Evolutionary conservation across 2,329 filamentous ascomycete genomes (phyloP).

Genomic region (Fusarium guadeloupense): DNA sequence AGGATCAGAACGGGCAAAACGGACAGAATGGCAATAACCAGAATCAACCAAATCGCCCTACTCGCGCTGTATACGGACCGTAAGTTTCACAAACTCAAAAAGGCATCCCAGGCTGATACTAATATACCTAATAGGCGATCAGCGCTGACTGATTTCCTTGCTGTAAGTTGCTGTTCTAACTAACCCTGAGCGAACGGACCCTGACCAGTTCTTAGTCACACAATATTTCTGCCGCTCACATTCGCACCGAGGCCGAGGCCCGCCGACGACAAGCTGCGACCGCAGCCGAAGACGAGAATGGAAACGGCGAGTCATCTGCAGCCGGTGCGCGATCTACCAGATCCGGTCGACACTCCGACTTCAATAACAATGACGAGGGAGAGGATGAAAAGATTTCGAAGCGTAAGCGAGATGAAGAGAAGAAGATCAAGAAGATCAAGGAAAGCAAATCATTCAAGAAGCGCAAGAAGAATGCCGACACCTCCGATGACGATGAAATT

Average conservation of each 20-base stretch:
- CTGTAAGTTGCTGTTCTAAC: conserved; percentile 49
- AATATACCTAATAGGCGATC: conserved; percentile 53
- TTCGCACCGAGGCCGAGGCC: conserved; percentile 59
- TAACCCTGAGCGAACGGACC: neutral
- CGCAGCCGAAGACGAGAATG: conserved; percentile 32
- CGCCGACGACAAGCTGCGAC: conserved; percentile 54
- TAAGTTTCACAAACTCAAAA: conserved; percentile 37
- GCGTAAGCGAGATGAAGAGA: conserved; percentile 57
- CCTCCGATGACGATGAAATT: conserved; percentile 59
- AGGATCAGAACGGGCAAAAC: conserved; percentile 8
- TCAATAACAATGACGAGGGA: conserved; percentile 30
- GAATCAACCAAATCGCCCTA: conserved; percentile 31
- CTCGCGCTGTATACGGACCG: conserved; percentile 52
- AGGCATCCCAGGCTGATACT: neutral
- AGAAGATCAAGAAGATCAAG: conserved; percentile 69
- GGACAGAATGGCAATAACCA: conserved; percentile 16
- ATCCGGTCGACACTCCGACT: conserved; percentile 42
- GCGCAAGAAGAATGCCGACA: conserved; percentile 53
- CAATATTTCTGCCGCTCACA: conserved; percentile 73
- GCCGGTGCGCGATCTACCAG: conserved; percentile 38
- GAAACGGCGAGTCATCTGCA: conserved; percentile 31
- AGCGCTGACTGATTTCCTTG: conserved; percentile 63
- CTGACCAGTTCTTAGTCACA: conserved; percentile 62
- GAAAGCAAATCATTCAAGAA: conserved; percentile 67
- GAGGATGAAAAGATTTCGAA: conserved; percentile 40